A percentile compares a stretch with the other conserved stretches of the same genome.
phyloP scores from a whole-genome alignment of 768 basidiomycete genomes.

The Termitomyces bulborhizus region DNA sequence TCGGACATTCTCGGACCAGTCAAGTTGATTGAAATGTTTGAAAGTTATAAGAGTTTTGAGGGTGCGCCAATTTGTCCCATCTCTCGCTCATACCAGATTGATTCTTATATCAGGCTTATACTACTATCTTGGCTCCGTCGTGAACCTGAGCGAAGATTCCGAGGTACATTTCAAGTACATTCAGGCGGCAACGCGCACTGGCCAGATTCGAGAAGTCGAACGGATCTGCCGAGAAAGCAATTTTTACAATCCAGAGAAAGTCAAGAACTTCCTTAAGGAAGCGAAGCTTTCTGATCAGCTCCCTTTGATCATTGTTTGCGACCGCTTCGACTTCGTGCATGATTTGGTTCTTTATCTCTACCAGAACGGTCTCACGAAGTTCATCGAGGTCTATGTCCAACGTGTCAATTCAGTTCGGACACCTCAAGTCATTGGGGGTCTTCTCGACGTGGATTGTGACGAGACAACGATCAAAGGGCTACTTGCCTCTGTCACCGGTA shows the following conservation, averaged over 20 bases:
- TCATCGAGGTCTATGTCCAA: conserved; percentile 99
- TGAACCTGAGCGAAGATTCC: conserved; percentile 92
- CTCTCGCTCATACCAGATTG: background rate
- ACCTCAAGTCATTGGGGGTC: conserved; percentile 93
- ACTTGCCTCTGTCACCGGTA: conserved; percentile 91
- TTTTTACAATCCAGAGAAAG: conserved; percentile 97
- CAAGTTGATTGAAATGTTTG: conserved; percentile 98
- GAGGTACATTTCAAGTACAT: conserved; percentile 99
- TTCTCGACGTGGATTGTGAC: conserved; percentile 97
- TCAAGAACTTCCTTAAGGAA: conserved; percentile 99
- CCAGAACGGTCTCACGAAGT: conserved; percentile 93
- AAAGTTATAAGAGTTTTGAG: conserved; percentile 95
- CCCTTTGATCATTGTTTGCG: conserved; percentile 98
- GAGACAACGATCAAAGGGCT: conserved; percentile 92
- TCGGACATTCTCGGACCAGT: conserved; percentile 96
- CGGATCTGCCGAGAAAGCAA: conserved; percentile 98
- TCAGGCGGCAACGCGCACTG: conserved; percentile 95
- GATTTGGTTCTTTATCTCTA: conserved; percentile 98
- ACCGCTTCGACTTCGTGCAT: conserved; percentile 99
- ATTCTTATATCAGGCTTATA: conserved; percentile 60
- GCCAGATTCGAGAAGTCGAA: conserved; percentile 98
- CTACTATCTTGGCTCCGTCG: conserved; percentile 97
- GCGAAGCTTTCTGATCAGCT: conserved; percentile 95
- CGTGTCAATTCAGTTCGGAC: conserved; percentile 96
- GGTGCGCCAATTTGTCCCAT: conserved; percentile 35